These are phyloP conservation scores for Actinidia arguta DNA, from an alignment of 179 eudicot genomes.

Conservation along the genomic window DNA sequence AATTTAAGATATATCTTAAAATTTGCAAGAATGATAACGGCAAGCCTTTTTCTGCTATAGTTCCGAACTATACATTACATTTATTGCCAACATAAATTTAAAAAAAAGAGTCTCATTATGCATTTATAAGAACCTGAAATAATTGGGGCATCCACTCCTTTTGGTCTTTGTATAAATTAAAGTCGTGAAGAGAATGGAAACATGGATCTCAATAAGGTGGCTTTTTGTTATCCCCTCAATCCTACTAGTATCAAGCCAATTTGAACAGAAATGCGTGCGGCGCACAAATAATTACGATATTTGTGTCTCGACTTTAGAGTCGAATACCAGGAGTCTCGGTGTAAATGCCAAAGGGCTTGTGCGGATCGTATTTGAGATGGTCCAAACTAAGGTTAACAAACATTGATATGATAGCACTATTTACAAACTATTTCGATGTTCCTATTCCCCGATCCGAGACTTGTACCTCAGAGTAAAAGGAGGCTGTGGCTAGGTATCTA, in stretches of 20 bases:
- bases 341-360: constrained; percentile 22
- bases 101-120: too few relatives aligned
- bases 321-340: constrained; percentile 4
- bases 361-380: constrained; percentile 12
- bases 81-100: neutral
- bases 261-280: neutral
- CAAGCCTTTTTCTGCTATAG: neutral
- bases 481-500: neutral
- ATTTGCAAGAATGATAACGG: neutral
- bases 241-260: neutral
- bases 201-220: neutral
- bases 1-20: neutral
- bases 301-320: constrained; percentile 25
- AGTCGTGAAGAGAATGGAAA: too few relatives aligned
- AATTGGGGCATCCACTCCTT: too few relatives aligned
- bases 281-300: constrained; percentile 23
- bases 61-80: neutral
- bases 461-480: too few relatives aligned
- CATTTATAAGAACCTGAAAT: too few relatives aligned
- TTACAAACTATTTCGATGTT: too few relatives aligned
- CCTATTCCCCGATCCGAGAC: too few relatives aligned
- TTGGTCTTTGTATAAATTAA: too few relatives aligned
- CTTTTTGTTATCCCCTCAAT: neutral
- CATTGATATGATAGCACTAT: neutral
- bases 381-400: constrained; percentile 14